These are phyloP conservation scores for Penicillium concentricum DNA, from an alignment of 2,329 filamentous ascomycete species.

Conservation along the genomic window DNA sequence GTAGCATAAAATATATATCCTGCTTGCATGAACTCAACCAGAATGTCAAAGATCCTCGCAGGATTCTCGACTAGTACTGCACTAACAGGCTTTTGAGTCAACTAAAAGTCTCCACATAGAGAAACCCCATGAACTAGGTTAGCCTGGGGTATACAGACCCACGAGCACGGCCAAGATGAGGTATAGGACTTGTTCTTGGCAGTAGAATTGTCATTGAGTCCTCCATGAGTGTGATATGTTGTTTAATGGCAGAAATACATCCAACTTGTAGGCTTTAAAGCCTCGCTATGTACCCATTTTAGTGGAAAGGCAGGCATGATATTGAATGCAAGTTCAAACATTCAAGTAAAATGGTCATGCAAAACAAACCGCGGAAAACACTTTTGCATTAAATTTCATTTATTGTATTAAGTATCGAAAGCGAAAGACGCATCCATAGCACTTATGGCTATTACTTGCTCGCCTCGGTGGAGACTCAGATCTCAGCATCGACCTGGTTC, in stretches of 20 bases:
- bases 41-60: background rate
- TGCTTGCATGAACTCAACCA: background rate
- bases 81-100: background rate
- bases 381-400: background rate
- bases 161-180: background rate
- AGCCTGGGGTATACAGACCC: background rate
- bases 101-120: background rate
- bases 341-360: no score
- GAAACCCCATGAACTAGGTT: background rate
- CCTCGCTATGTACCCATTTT: no score
- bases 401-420: background rate
- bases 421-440: background rate
- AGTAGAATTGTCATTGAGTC: background rate
- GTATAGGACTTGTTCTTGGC: background rate
- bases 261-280: no score
- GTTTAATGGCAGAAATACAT: no score
- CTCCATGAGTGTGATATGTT: background rate
- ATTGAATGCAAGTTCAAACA: no score
- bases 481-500: constrained; percentile 8
- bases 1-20: background rate
- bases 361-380: background rate
- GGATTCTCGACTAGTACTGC: background rate
- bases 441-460: constrained; percentile 1
- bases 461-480: constrained; percentile 14
- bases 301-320: no score